Percentiles rank a stretch among this genome's conserved stretches.
Conservation (phyloP, 768 basidiomycete species). For the Hydnomerulius pinastri region DNA sequence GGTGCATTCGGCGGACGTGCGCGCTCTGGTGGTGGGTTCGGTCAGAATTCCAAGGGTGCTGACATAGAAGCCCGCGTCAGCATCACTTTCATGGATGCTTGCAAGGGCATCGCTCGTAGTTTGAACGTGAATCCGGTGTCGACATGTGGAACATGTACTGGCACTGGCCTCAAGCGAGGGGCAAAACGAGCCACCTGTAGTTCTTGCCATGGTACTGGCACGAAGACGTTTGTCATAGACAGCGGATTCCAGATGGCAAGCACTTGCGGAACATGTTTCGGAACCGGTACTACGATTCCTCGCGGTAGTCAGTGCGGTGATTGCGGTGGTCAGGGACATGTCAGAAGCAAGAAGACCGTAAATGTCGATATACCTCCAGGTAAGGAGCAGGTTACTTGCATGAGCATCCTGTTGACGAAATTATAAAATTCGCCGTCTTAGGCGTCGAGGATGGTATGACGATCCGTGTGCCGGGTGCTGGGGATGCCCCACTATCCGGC, state of each 20-base stretch:
- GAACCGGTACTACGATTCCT: slow-evolving; percentile 79
- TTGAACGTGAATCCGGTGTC: slow-evolving; percentile 79
- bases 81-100: slow-evolving; percentile 91
- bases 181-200: slow-evolving; percentile 78
- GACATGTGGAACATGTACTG: slow-evolving; percentile 82
- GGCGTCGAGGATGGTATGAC: slow-evolving; percentile 96
- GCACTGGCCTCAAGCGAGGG: slow-evolving; percentile 84
- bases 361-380: slow-evolving; percentile 87
- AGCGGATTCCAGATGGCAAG: slow-evolving; percentile 97
- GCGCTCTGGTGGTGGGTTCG: slow-evolving; percentile 45
- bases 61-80: slow-evolving; percentile 80
- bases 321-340: slow-evolving; percentile 87
- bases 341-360: slow-evolving; percentile 75
- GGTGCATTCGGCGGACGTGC: slow-evolving; percentile 53
- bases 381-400: slow-evolving; percentile 37
- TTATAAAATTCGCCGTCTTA: slow-evolving; percentile 31
- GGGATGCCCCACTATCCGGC: slow-evolving; percentile 82
- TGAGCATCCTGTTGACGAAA: background rate
- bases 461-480: slow-evolving; percentile 75
- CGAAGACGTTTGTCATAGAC: slow-evolving; percentile 86
- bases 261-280: slow-evolving; percentile 82
- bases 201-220: slow-evolving; percentile 84
- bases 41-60: slow-evolving; percentile 58
- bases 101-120: slow-evolving; percentile 79
- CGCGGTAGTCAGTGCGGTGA: slow-evolving; percentile 72